These are phyloP conservation scores for Rhexocercosporidium sp. DNA, from an alignment of 2,329 filamentous ascomycete genomes.

Conservation along the genomic window DNA sequence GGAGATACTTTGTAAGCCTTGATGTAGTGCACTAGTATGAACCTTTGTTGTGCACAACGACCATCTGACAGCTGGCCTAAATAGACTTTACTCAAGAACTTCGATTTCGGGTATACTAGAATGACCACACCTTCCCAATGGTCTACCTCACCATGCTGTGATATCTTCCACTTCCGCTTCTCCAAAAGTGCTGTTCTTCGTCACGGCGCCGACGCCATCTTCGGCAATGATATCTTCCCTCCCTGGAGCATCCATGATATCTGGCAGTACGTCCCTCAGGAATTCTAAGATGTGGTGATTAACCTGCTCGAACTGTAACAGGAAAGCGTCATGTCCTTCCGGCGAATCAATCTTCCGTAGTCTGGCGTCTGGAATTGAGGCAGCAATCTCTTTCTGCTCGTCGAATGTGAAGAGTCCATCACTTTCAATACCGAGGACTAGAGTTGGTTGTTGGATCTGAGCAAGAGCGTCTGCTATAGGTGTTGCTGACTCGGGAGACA, in stretches of 20 bases:
- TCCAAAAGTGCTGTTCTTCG: slow-evolving; percentile 90
- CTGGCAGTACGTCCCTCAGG: slow-evolving; percentile 79
- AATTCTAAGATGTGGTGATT: slow-evolving; percentile 87
- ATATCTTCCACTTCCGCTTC: slow-evolving; percentile 97
- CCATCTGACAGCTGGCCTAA: no score
- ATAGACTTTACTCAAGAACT: neutral
- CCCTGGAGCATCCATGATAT: slow-evolving; percentile 78
- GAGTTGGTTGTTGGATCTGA: slow-evolving; percentile 83
- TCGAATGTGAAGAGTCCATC: slow-evolving; percentile 97
- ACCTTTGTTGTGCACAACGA: no score
- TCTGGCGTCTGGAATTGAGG: slow-evolving; percentile 76
- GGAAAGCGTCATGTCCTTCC: slow-evolving; percentile 94
- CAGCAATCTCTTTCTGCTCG: slow-evolving; percentile 91
- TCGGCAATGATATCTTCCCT: slow-evolving; percentile 47
- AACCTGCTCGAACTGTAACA: slow-evolving; percentile 96
- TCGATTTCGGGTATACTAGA: neutral
- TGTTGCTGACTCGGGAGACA: slow-evolving; percentile 45
- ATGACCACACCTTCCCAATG: neutral
- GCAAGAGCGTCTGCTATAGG: slow-evolving; percentile 74
- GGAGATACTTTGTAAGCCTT: no score
- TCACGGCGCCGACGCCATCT: slow-evolving; percentile 64
- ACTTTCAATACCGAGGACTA: slow-evolving; percentile 93
- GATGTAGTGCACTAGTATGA: no score
- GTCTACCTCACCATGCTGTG: slow-evolving; percentile 74
- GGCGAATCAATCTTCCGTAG: slow-evolving; percentile 90